Conservation (phyloP, 2,329 filamentous ascomycete genomes). For the Phyllosticta citrichinensis region DNA sequence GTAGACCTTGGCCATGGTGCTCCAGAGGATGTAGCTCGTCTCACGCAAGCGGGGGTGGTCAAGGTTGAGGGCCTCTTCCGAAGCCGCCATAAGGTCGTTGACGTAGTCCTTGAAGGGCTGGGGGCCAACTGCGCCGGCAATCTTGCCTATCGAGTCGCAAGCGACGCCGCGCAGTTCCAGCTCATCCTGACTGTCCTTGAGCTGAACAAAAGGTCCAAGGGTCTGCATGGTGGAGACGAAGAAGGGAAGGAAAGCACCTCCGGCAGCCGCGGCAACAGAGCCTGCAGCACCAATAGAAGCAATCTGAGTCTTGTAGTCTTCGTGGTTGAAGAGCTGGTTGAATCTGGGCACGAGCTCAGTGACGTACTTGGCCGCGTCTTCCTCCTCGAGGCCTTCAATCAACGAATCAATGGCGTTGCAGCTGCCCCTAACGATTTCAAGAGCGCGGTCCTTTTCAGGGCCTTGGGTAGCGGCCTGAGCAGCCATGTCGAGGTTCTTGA, state of each 20-base stretch:
- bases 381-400: constrained; percentile 72
- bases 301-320: constrained; percentile 82
- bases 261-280: constrained; percentile 78
- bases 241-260: constrained; percentile 77
- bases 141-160: constrained; percentile 86
- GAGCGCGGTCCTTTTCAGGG: constrained; percentile 59
- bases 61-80: constrained; percentile 79
- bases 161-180: constrained; percentile 82
- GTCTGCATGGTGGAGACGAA: constrained; percentile 84
- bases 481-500: constrained; percentile 82
- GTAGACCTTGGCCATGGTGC: constrained; percentile 88
- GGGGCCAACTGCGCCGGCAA: constrained; percentile 77
- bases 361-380: constrained; percentile 73
- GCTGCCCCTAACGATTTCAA: constrained; percentile 79
- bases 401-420: constrained; percentile 87
- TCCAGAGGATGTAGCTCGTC: constrained; percentile 96
- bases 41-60: constrained; percentile 87
- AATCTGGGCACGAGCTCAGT: constrained; percentile 75
- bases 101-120: constrained; percentile 87
- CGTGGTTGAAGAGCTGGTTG: constrained; percentile 71
- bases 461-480: constrained; percentile 57
- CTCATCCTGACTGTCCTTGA: constrained; percentile 85
- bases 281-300: constrained; percentile 82
- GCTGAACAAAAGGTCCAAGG: constrained; percentile 71
- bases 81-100: constrained; percentile 78